Percentiles rank a stretch among this genome's conserved stretches.
Conservation (phyloP, 2,329 filamentous ascomycete species). For the Colletotrichum sp. region DNA sequence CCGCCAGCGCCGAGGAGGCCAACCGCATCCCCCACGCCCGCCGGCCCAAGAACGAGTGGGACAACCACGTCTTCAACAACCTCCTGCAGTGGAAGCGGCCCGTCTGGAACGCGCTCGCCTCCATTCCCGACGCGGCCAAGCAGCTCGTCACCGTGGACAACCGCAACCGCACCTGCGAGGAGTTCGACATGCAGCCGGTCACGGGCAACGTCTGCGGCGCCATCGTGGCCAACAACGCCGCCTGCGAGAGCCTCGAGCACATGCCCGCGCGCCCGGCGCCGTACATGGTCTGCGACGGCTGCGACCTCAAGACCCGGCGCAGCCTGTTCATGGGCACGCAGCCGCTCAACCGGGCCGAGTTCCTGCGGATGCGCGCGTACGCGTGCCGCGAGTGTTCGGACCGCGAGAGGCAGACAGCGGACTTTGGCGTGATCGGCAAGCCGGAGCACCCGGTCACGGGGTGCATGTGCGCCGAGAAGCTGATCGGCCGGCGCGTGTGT, state of each 20-base stretch:
- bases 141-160: neutral
- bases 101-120: constrained; percentile 10
- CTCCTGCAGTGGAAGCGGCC: constrained; percentile 18
- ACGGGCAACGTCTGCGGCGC: neutral
- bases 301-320: constrained; percentile 25
- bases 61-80: neutral
- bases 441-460: constrained; percentile 32
- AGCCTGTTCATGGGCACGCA: constrained; percentile 20
- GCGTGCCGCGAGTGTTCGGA: constrained; percentile 37
- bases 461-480: constrained; percentile 40
- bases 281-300: constrained; percentile 28
- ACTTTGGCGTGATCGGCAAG: neutral
- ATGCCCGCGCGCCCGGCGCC: neutral
- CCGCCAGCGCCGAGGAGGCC: neutral
- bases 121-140: constrained; percentile 14
- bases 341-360: constrained; percentile 23
- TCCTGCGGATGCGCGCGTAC: constrained; percentile 40
- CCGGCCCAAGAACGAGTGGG: neutral
- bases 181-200: neutral
- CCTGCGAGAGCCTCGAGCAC: constrained; percentile 26
- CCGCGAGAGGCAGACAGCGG: neutral
- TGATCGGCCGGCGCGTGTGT: constrained; percentile 38
- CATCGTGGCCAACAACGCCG: neutral
- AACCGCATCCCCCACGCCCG: neutral
- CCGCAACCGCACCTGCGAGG: neutral